Evolutionary conservation across 371 early-diverging fungal species (phyloP).

Genomic region (Apophysomyces elegans): DNA sequence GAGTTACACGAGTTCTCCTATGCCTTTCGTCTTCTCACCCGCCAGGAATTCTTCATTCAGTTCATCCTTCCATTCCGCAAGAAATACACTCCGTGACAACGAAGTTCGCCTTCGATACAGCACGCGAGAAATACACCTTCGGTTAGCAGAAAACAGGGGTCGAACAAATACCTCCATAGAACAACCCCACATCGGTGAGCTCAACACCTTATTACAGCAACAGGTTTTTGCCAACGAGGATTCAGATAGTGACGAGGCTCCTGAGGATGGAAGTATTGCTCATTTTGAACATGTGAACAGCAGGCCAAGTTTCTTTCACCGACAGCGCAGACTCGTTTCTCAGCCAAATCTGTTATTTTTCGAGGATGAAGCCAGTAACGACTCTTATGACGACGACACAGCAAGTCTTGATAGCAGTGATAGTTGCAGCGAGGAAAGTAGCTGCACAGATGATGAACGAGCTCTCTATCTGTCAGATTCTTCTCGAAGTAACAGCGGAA

Average conservation of each 20-base stretch:
- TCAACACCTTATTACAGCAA: background rate
- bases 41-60: background rate
- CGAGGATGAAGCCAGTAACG: background rate
- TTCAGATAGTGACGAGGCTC: background rate
- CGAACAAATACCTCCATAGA: background rate
- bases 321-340: background rate
- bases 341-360: background rate
- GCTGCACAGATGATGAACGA: background rate
- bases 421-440: constrained; percentile 1
- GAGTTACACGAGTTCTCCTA: constrained; percentile 3
- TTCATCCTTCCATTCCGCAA: background rate
- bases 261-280: background rate
- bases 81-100: background rate
- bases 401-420: constrained; percentile 5
- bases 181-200: background rate
- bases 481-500: too few species aligned
- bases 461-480: too few species aligned
- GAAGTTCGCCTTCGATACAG: background rate
- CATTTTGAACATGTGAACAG: background rate
- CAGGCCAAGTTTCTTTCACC: background rate
- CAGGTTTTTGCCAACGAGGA: background rate
- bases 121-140: background rate
- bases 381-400: background rate
- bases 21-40: constrained; percentile 8
- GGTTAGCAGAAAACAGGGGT: background rate